phyloP scores from a whole-genome alignment of 1,284 basidiomycete genomes.

The Vanrija pseudolonga region DNA sequence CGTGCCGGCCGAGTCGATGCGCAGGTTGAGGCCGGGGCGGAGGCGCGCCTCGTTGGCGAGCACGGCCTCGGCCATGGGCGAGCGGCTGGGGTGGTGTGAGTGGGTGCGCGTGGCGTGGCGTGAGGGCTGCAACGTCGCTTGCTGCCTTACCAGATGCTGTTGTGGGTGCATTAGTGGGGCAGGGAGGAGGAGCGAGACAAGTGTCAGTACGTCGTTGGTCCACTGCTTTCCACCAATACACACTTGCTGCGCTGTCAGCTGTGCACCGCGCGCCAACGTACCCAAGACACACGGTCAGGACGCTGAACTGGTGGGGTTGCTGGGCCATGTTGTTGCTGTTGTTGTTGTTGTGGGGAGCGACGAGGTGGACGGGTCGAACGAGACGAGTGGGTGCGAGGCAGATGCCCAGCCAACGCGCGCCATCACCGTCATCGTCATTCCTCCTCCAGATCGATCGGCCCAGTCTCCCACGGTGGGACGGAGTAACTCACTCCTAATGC shows the following conservation, averaged over 20 bases:
- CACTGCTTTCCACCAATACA: constrained; percentile 8
- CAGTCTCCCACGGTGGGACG: neutral
- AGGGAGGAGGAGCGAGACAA: neutral
- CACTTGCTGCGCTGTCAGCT: constrained; percentile 31
- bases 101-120: too few relatives aligned
- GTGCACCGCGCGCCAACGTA: constrained; percentile 16
- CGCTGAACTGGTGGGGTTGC: constrained; percentile 29
- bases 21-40: constrained; percentile 27
- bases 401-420: neutral
- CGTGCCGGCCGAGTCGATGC: constrained; percentile 49
- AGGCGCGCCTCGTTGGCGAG: constrained; percentile 36
- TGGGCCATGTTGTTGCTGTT: constrained; percentile 6
- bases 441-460: too few relatives aligned
- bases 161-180: neutral
- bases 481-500: neutral
- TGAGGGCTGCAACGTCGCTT: too few relatives aligned
- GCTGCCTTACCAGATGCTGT: constrained; percentile 39
- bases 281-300: constrained; percentile 49
- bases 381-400: neutral
- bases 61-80: constrained; percentile 51
- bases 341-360: neutral
- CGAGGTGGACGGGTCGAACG: neutral
- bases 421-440: too few relatives aligned
- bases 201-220: neutral
- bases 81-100: constrained; percentile 26